Base-by-base conservation (phyloP, 352 stramenopile species). In the Pythium sp. region DNA sequence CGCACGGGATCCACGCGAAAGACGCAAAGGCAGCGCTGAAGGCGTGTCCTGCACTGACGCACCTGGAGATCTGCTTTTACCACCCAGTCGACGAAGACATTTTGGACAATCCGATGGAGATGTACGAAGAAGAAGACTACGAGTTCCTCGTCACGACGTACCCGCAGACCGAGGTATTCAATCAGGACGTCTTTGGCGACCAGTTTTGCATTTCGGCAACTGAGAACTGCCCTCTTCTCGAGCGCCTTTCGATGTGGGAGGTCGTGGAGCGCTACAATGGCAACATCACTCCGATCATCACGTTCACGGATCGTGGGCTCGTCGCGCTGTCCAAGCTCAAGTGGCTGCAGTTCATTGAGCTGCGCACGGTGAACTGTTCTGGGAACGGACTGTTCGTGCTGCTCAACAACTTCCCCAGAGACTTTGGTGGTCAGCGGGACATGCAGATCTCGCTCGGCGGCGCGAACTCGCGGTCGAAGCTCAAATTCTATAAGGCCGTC, bases 371-470 rank as follows among this genome's bases (percentile, higher is more conserved):
- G 18, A 78, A 75, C 28, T 76, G 70, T 28, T 76, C 75, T 34
- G 78, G 76, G 14, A 55, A 78, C 24, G 73, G 79, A 0, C 62
- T 84, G 3, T 76, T 85, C 26, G 62, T 70, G n/a, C 80, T 79
- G 62, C 43, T 87, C 15, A 73, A 66, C 54, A 67, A 62, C 3
- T 58, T 79, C 8, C 80, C 75, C 2, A 58, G 63, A 14, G 46
- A 43, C 5, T 73, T 60, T 32, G 24, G 55, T 22, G 53, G 77
- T 5, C 76, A 80, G 20, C 75, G 81, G 28, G 67, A 70, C 26
- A 64, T 79, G 5, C 64, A 72, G 53, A 77, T 69, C 24, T 26
- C 63, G 5, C 18, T 84, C 24, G 69, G 78, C 6, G 64, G 68
- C 38, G 34, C 54, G 6, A 59, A 55, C 0, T 41, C 61, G 18